These are phyloP conservation scores for Sporothrix sp. DNA, from an alignment of 2,329 filamentous ascomycete species.

Conservation along the genomic window DNA sequence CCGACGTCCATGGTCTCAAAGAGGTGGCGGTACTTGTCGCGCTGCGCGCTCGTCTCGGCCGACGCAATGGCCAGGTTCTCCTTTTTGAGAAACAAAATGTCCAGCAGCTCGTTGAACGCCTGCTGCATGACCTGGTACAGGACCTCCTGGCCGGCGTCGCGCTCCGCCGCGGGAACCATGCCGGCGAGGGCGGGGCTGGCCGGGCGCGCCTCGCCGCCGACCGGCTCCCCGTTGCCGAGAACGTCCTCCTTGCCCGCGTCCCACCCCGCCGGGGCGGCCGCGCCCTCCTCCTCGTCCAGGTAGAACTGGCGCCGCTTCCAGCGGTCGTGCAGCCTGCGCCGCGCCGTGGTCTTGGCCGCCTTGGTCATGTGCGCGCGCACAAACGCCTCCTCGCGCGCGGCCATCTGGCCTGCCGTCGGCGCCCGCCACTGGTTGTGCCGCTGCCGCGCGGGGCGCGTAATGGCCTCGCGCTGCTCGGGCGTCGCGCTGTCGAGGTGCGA, in stretches of 20 bases:
- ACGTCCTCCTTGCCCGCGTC: conserved; percentile 51
- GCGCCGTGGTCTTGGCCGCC: conserved; percentile 31
- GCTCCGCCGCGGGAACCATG: conserved; percentile 68
- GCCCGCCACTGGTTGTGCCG: neutral
- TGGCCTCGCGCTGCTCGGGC: neutral
- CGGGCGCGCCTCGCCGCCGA: conserved; percentile 55
- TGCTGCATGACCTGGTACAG: conserved; percentile 87
- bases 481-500: neutral
- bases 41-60: conserved; percentile 50
- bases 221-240: conserved; percentile 35
- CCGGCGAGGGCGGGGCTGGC: conserved; percentile 50
- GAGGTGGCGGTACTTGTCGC: conserved; percentile 45
- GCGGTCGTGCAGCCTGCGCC: conserved; percentile 53
- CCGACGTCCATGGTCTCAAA: conserved; percentile 36
- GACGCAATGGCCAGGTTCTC: conserved; percentile 68
- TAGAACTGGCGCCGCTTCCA: conserved; percentile 75
- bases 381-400: conserved; percentile 28
- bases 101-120: conserved; percentile 84
- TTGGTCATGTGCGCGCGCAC: conserved; percentile 28
- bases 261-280: conserved; percentile 54
- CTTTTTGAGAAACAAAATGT: conserved; percentile 71
- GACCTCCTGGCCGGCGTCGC: conserved; percentile 77
- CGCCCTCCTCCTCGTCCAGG: conserved; percentile 75
- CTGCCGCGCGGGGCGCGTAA: neutral
- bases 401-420: conserved; percentile 19